Percentiles rank a stretch among this genome's conserved stretches.
Evolutionary conservation across 345 rosid species (phyloP).

Genomic region (Moricandia arvensis): DNA sequence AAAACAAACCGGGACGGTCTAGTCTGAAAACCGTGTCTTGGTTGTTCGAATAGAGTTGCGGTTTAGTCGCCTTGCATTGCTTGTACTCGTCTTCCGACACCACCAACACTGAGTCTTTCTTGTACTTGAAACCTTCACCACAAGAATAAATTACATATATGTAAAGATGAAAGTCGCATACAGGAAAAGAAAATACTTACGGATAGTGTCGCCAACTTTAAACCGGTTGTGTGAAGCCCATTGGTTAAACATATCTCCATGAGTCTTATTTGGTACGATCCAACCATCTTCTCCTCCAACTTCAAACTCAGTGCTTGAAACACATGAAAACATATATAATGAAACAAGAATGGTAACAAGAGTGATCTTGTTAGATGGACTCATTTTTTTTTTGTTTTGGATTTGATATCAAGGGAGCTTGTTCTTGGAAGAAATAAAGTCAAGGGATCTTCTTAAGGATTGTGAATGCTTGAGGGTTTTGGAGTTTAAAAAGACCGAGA

Average conservation of each 20-base stretch:
- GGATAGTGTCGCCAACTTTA: conserved; percentile 56
- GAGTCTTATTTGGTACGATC: conserved; percentile 54
- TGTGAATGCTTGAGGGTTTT: background rate
- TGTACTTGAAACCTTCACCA: conserved; percentile 50
- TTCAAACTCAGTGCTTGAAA: conserved; percentile 44
- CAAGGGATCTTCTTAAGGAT: background rate
- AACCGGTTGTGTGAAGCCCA: conserved; percentile 85
- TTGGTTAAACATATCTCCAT: conserved; percentile 50
- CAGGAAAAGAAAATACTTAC: conserved; percentile 38
- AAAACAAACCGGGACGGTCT: conserved; percentile 53
- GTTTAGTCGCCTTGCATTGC: conserved; percentile 49
- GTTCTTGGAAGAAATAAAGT: background rate
- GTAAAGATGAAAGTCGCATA: background rate
- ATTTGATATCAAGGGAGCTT: background rate
- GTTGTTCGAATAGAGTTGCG: conserved; percentile 57
- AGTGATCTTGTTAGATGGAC: conserved; percentile 11
- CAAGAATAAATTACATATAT: background rate
- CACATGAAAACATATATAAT: conserved; percentile 24
- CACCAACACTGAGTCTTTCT: conserved; percentile 55
- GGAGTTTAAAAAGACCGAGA: conserved; percentile 33
- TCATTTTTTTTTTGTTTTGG: conserved; percentile 30
- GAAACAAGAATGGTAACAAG: conserved; percentile 10
- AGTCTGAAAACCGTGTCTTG: conserved; percentile 45
- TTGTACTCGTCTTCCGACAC: conserved; percentile 65
- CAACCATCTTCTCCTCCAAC: conserved; percentile 71